Conservation (phyloP, 75 land plant genomes). For the Selaginella tamariscina region DNA sequence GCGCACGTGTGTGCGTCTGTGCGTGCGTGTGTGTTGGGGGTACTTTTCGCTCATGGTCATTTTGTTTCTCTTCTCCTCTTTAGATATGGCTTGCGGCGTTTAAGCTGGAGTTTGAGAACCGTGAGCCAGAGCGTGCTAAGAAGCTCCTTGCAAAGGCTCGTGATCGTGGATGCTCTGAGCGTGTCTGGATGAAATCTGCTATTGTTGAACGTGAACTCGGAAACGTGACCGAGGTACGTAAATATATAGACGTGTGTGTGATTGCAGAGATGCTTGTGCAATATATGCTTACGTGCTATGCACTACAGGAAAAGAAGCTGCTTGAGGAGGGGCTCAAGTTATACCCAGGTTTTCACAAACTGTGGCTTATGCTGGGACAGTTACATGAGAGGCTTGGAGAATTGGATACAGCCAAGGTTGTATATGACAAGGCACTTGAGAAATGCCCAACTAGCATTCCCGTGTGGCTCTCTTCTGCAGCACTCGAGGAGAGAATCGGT, state of each 20-base stretch:
- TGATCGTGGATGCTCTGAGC: constrained; percentile 76
- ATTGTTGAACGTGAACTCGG: constrained; percentile 90
- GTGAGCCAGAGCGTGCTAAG: constrained; percentile 86
- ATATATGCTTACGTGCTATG: too few species aligned
- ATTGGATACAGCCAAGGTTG: constrained; percentile 43
- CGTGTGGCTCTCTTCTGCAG: constrained; percentile 80
- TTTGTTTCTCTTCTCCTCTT: too few species aligned
- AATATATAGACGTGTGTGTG: too few species aligned
- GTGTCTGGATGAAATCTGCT: constrained; percentile 98
- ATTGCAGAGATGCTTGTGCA: too few species aligned
- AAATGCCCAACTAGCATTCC: constrained; percentile 65
- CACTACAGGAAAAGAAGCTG: constrained; percentile 60
- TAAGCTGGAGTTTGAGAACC: constrained; percentile 93
- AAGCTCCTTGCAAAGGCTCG: constrained; percentile 78
- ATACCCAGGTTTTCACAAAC: constrained; percentile 63
- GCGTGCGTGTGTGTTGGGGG: too few species aligned
- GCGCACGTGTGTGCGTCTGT: too few species aligned
- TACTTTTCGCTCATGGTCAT: too few species aligned
- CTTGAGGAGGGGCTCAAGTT: constrained; percentile 63
- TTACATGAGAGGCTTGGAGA: constrained; percentile 60
- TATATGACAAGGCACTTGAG: constrained; percentile 58
- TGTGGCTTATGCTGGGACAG: constrained; percentile 93
- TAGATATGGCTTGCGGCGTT: constrained; percentile 95
- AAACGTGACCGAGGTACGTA: constrained; percentile 45
- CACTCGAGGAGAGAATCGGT: constrained; percentile 56